Conservation (phyloP, 2,329 filamentous ascomycete genomes). For the Fusarium virguliforme region DNA sequence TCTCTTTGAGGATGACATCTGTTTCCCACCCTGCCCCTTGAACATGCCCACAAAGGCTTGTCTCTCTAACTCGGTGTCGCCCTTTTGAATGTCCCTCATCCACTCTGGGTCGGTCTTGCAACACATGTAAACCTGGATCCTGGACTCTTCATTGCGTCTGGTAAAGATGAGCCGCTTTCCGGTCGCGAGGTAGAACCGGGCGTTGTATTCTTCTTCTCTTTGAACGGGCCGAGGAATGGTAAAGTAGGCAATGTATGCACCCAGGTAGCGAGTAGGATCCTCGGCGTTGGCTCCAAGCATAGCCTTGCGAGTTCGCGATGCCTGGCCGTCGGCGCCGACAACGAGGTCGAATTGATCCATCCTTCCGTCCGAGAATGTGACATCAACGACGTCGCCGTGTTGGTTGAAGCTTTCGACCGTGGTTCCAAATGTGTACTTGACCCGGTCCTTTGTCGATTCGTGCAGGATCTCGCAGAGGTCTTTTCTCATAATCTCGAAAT, state of each 20-base stretch:
- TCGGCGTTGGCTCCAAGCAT: not conserved
- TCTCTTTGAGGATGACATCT: fast-evolving
- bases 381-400: not conserved
- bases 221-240: not conserved
- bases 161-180: not conserved
- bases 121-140: not conserved
- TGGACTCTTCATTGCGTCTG: not conserved
- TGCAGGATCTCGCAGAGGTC: not conserved
- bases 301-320: not conserved
- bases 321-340: not conserved
- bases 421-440: not conserved
- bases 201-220: not conserved
- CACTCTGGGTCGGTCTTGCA: not conserved
- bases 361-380: not conserved
- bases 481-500: not conserved
- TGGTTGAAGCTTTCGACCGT: not conserved
- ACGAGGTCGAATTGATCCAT: not conserved
- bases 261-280: not conserved
- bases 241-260: constrained; percentile 2
- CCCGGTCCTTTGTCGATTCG: not conserved
- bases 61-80: not conserved
- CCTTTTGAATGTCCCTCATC: not conserved
- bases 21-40: not conserved
- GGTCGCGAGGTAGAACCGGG: not conserved
- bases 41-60: not conserved